Evolutionary conservation across 768 basidiomycete genomes (phyloP), one percentile per base, ranked within the genome.

Genomic region (Xerocomus brunneocitrinus): DNA sequence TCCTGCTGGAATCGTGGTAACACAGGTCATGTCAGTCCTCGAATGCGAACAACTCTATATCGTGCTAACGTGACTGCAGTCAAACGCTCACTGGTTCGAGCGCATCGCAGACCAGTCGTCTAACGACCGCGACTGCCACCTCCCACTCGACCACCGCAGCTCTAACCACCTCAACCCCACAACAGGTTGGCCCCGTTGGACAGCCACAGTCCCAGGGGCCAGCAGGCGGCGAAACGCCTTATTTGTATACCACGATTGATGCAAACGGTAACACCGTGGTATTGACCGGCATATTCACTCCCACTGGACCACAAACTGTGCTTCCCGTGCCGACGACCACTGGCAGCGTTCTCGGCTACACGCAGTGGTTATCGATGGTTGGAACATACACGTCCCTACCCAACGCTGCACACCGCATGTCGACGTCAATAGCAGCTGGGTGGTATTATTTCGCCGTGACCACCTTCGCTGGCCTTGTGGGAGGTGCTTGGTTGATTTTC

Each of bases 211-310:
- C 77, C 5, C 71, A 68, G 25, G 67, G 65, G 3, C 66, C 58
- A 22, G 62, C 68, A 3, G 75, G 76, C 6, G 80, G 75, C 2
- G 74, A 75, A 28, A 81, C 77, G 0, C 78, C 78, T 0, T 82
- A 72, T 61, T 65, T 65, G 2, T 82, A 81, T 56, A 81, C 79
- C 30, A 82, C 81, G 0, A 70, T 65, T 50, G 57, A 73, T 40
- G 71, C 71, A 47, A 53, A 42, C 22, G 71, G 72, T 5, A 32
- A 72, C 34, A 53, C 62, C 5, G 57, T 60, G 32, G 58, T 56
- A 1, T 0, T 57, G 28, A 36, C 57, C 34, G 71, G 61, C 47
- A 45, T 59, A 35, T 72, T 72, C 56, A 72, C 67, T 0, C 71
- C 71, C 25, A 69, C 71, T 7, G 68, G 56, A 0, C 69, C 72